phyloP scores from a whole-genome alignment of 2,329 filamentous ascomycete species.

The Sphaerulina populicola region DNA sequence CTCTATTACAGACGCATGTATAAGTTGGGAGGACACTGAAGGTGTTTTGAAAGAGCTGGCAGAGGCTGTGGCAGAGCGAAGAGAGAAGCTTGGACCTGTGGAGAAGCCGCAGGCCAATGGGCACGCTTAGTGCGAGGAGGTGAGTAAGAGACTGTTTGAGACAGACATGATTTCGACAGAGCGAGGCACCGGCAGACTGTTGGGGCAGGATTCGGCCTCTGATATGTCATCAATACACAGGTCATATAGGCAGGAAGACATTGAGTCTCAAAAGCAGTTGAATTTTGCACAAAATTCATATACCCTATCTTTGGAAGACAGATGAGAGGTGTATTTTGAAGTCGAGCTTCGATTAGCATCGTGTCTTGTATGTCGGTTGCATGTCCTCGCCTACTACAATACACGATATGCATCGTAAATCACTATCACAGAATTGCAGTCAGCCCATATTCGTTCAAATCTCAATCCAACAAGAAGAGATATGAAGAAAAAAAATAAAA shows the following conservation, averaged over 20 bases:
- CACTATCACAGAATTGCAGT: slow-evolving; percentile 1
- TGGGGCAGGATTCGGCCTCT: too few species aligned
- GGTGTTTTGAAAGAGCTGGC: slow-evolving; percentile 68
- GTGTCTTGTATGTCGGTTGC: neutral
- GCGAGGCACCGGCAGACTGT: neutral
- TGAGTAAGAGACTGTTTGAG: too few species aligned
- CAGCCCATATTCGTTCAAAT: too few species aligned
- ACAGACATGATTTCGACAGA: neutral
- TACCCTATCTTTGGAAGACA: too few species aligned
- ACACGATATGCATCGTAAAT: slow-evolving; percentile 19
- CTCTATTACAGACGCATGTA: slow-evolving; percentile 95
- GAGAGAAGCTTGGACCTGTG: slow-evolving; percentile 42
- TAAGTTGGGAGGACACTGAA: slow-evolving; percentile 86
- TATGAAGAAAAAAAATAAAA: too few species aligned
- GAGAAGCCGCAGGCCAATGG: slow-evolving; percentile 16
- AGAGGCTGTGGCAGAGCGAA: slow-evolving; percentile 66
- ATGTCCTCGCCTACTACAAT: neutral
- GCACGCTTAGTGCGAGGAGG: slow-evolving; percentile 11
- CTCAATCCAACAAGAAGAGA: too few species aligned
- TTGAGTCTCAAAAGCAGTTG: too few species aligned
- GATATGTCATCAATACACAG: too few species aligned
- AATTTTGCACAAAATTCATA: too few species aligned
- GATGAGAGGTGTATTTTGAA: neutral
- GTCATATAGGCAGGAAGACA: too few species aligned
- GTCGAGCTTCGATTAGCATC: neutral